Conservation (phyloP, 2,329 filamentous ascomycete genomes). For the Pseudogymnoascus sp. region DNA sequence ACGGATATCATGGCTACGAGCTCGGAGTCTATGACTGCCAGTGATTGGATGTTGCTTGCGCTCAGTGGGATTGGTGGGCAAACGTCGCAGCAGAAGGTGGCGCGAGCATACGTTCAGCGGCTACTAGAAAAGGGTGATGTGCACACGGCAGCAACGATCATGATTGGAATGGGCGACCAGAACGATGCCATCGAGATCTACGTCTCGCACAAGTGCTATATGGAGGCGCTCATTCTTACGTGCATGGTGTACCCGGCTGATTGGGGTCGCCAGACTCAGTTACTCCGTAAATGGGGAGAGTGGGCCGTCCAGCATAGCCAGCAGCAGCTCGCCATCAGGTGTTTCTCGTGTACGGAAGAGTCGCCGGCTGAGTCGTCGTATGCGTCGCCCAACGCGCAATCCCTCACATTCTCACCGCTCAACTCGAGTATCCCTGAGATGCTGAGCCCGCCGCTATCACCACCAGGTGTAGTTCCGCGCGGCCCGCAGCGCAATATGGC, state of each 20-base stretch:
- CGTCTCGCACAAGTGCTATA: constrained; percentile 79
- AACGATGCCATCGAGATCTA: constrained; percentile 97
- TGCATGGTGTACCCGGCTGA: constrained; percentile 77
- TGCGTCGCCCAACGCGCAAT: constrained; percentile 74
- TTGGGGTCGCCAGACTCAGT: constrained; percentile 83
- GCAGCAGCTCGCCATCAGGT: constrained; percentile 84
- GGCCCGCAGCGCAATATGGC: constrained; percentile 56
- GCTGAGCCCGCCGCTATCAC: constrained; percentile 67
- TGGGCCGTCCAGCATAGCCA: constrained; percentile 81
- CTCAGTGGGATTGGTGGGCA: constrained; percentile 78
- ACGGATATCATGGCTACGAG: constrained; percentile 74
- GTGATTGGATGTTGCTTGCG: constrained; percentile 95
- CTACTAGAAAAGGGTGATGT: constrained; percentile 84
- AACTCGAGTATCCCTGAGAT: constrained; percentile 55
- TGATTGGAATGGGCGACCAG: constrained; percentile 85
- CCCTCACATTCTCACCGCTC: constrained; percentile 51
- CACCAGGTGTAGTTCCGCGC: constrained; percentile 54
- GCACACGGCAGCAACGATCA: constrained; percentile 85
- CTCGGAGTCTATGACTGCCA: constrained; percentile 81
- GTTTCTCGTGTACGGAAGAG: constrained; percentile 82
- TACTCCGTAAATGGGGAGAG: constrained; percentile 93
- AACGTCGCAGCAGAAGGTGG: constrained; percentile 80
- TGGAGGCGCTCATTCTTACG: constrained; percentile 87
- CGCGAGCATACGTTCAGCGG: constrained; percentile 82
- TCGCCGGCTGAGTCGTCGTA: constrained; percentile 75